Evolutionary conservation across 202 grass and related monocot species (phyloP).

Genomic region (Hordeum pubiflorum): DNA sequence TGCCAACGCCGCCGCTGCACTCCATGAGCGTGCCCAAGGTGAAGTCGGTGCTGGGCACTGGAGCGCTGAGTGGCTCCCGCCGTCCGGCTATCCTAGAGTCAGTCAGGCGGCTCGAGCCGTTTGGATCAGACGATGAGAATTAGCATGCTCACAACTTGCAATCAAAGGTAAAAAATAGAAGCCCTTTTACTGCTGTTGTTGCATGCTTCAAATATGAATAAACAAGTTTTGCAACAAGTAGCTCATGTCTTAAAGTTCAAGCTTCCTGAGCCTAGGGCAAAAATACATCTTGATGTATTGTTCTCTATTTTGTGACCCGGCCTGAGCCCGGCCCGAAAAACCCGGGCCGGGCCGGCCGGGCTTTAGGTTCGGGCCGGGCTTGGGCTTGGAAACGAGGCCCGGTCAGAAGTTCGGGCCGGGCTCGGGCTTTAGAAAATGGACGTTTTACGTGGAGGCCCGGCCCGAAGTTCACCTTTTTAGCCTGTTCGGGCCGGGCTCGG

Average conservation of each 20-base stretch:
- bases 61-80: background rate
- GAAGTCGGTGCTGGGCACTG: slow-evolving; percentile 31
- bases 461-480: too few species aligned
- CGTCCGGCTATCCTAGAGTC: background rate
- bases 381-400: too few species aligned
- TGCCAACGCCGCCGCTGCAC: slow-evolving; percentile 38
- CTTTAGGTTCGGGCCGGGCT: too few species aligned
- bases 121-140: slow-evolving; percentile 5
- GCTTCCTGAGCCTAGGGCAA: background rate
- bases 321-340: too few species aligned
- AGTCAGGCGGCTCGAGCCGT: background rate
- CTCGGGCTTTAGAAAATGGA: too few species aligned
- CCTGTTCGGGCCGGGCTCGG: too few species aligned
- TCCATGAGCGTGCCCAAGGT: slow-evolving; percentile 75
- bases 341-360: too few species aligned
- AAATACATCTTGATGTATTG: background rate
- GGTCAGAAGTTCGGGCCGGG: too few species aligned
- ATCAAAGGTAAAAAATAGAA: background rate
- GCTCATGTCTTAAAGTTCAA: background rate
- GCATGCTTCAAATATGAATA: background rate
- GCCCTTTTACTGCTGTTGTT: background rate
- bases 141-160: background rate
- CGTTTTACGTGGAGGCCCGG: too few species aligned
- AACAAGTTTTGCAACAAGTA: background rate
- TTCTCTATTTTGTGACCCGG: background rate